Conservation (phyloP, 768 basidiomycete species). For the Tricholomella constricta region DNA sequence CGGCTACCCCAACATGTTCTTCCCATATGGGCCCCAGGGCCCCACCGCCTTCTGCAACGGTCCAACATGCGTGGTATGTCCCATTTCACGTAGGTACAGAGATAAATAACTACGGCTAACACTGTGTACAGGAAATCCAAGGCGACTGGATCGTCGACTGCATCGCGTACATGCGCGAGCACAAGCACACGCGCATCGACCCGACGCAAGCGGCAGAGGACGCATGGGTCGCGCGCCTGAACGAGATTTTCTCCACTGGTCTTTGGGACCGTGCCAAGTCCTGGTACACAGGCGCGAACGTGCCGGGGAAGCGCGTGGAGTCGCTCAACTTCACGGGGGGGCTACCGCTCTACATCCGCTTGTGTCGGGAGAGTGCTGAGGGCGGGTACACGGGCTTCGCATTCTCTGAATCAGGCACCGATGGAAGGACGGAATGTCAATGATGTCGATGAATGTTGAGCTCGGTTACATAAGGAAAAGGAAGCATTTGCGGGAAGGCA, state of each 20-base stretch:
- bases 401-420: not conserved
- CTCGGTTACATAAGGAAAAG: not conserved
- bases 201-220: constrained; percentile 14
- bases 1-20: constrained; percentile 29
- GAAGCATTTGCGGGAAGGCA: no score
- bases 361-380: constrained; percentile 19
- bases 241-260: constrained; percentile 10
- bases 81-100: no score
- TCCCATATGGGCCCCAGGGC: constrained; percentile 26
- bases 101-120: no score
- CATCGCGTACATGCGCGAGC: constrained; percentile 17
- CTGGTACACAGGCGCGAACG: constrained; percentile 28
- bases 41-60: constrained; percentile 29
- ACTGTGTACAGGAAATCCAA: constrained; percentile 22
- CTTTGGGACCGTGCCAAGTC: constrained; percentile 24
- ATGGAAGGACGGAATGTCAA: no score
- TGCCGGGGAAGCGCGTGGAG: constrained; percentile 25
- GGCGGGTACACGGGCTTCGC: constrained; percentile 19
- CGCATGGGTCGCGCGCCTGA: constrained; percentile 13
- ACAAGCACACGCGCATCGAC: constrained; percentile 12
- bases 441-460: not conserved
- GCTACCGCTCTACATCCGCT: constrained; percentile 18
- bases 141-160: constrained; percentile 26
- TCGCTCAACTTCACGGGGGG: constrained; percentile 27
- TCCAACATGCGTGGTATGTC: constrained; percentile 25